These are phyloP conservation scores for Penicillium paradoxum DNA, from an alignment of 495 filamentous ascomycete species.

Conservation along the genomic window DNA sequence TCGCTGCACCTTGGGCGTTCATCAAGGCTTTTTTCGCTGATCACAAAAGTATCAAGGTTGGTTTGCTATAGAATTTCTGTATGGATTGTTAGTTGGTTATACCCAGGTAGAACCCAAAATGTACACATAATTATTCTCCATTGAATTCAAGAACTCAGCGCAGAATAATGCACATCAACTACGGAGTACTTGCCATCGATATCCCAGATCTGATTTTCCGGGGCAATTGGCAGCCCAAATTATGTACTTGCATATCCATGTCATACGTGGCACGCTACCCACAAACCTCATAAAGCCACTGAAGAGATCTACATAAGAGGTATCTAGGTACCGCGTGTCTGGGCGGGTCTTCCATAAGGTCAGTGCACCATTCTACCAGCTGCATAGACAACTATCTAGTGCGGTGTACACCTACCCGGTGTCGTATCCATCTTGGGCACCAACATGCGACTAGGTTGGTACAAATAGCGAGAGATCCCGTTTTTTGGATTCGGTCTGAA, in stretches of 20 bases:
- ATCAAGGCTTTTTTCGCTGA: neutral
- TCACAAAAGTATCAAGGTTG: neutral
- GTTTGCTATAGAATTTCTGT: neutral
- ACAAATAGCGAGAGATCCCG: neutral
- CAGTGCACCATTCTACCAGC: neutral
- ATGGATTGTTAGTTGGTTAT: neutral
- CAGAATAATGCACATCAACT: neutral
- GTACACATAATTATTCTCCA: constrained; percentile 3
- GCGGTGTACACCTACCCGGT: neutral
- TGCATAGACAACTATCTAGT: constrained; percentile 1
- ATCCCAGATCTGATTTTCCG: too few species aligned
- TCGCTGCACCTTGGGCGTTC: neutral
- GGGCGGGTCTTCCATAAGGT: neutral
- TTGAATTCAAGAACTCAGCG: neutral
- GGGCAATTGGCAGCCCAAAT: neutral
- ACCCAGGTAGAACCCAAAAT: neutral
- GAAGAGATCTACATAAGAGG: neutral
- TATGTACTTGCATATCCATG: neutral
- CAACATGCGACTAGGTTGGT: constrained; percentile 15
- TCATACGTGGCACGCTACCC: neutral
- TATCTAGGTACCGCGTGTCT: neutral
- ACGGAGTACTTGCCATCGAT: neutral
- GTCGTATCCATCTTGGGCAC: constrained; percentile 7
- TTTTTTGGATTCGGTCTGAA: too few species aligned
- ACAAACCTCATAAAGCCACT: neutral